Evolutionary conservation across 192 early-diverging fungal genomes (phyloP).

Genomic region (Spinellus fusiger): DNA sequence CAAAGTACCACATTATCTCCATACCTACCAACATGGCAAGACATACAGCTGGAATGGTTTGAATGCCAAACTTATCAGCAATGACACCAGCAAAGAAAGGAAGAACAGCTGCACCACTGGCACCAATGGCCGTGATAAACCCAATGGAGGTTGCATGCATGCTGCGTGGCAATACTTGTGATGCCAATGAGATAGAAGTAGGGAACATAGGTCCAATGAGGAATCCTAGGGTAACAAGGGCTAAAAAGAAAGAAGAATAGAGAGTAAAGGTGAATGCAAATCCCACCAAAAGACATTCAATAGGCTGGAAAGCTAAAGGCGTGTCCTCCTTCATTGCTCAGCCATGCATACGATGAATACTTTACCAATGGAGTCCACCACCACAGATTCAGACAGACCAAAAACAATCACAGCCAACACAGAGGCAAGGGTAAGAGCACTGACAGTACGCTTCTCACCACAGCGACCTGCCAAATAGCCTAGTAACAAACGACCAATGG

Average conservation of each 20-base stretch:
- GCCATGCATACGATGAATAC: background rate
- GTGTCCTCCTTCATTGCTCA: background rate
- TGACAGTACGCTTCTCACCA: conserved; percentile 33
- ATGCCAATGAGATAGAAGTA: conserved; percentile 22
- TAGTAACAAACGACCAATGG: conserved; percentile 27
- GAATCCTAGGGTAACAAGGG: conserved; percentile 13
- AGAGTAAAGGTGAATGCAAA: background rate
- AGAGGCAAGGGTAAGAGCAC: conserved; percentile 6
- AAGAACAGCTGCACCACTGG: conserved; percentile 21
- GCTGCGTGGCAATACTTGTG: conserved; percentile 17
- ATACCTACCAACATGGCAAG: conserved; percentile 11
- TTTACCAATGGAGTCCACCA: conserved; percentile 19
- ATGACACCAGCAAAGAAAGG: conserved; percentile 28
- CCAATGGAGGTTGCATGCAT: conserved; percentile 29
- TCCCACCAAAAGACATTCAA: background rate
- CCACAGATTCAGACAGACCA: conserved; percentile 2
- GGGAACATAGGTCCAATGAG: conserved; percentile 28
- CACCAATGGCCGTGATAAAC: conserved; percentile 28
- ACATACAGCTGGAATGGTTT: conserved; percentile 10
- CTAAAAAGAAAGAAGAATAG: background rate
- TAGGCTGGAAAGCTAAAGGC: too few species aligned
- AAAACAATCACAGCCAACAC: conserved; percentile 5
- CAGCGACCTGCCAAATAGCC: conserved; percentile 23
- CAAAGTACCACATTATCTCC: conserved; percentile 11
- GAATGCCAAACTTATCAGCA: conserved; percentile 21